Percentiles rank a stretch among this genome's conserved stretches.
phyloP scores from a whole-genome alignment of 2,329 filamentous ascomycete species.

The Diaporthe helianthi region DNA sequence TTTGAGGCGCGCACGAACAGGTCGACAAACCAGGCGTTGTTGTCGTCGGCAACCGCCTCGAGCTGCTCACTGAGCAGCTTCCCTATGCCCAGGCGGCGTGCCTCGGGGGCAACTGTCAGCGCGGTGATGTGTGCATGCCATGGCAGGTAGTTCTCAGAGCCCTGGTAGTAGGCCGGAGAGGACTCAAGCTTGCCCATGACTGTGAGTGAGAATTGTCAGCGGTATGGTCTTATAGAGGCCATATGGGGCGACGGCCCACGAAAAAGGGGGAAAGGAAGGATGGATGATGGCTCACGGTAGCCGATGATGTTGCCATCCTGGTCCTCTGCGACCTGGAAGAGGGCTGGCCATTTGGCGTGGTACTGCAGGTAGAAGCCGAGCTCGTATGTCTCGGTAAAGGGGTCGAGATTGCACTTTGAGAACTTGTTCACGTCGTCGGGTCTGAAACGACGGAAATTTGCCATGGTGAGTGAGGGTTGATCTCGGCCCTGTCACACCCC shows the following conservation, averaged over 20 bases:
- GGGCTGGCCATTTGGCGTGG: constrained; percentile 91
- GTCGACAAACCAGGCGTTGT: constrained; percentile 93
- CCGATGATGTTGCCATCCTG: constrained; percentile 87
- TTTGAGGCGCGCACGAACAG: constrained; percentile 93
- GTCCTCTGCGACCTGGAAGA: constrained; percentile 92
- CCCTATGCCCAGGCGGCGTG: constrained; percentile 85
- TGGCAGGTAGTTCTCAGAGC: constrained; percentile 92
- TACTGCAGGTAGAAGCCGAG: constrained; percentile 96
- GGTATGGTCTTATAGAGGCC: background rate
- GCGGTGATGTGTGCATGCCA: constrained; percentile 99
- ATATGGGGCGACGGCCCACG: constrained; percentile 16
- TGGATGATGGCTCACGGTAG: constrained; percentile 76
- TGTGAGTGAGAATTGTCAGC: constrained; percentile 49
- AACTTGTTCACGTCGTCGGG: constrained; percentile 86
- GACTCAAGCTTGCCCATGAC: constrained; percentile 98
- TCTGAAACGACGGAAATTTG: constrained; percentile 84
- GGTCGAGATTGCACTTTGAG: constrained; percentile 94
- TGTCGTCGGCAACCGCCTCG: constrained; percentile 81
- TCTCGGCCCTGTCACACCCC: constrained; percentile 23
- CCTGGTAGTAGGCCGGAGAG: constrained; percentile 75
- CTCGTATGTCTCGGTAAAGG: constrained; percentile 97
- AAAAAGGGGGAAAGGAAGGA: background rate
- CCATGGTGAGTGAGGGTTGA: constrained; percentile 66
- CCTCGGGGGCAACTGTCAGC: constrained; percentile 86
- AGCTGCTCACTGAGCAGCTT: constrained; percentile 82